Evolutionary conservation across 805 yeast species (phyloP), one percentile per base, ranked within the genome.

Genomic region (Peterozyma toletana): DNA sequence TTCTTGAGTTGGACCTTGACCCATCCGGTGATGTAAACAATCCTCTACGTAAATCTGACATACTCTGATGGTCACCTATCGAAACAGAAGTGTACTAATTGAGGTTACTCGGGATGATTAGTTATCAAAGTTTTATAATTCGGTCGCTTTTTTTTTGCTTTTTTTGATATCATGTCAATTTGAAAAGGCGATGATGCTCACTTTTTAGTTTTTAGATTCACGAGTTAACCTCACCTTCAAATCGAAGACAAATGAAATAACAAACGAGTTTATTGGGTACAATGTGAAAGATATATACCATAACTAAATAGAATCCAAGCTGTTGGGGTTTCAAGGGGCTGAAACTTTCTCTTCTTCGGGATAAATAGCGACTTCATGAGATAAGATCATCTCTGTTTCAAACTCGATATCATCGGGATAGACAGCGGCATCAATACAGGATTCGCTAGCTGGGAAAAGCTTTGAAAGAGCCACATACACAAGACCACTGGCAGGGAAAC

Each of bases 401-500:
- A 44, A 44, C 40, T 44, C 44, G n/a, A 44, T 29, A 18, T 44
- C 41, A 38, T 44, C 47, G 7, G 44, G 47, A 6, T n/a, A 14
- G 9, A 44, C 44, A 3, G 47, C 47, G 27, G 11, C 27, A 29
- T 44, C 38, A 35, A 44, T n/a, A n/a, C 37, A 18, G 3, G 44
- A 37, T n/a, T 33, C 41, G 3, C 14, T 11, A 9, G 40, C 71
- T 15, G 67, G 54, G 50, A 57, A 45, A 5, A 46, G 9, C 16
- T 45, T 49, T 15, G 52, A 52, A 9, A 57, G 46, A n/a, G 51
- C 47, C 36, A 48, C 50, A 37, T 59, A 59, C 13, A 62, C 55
- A 30, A 50, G 30, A 15, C 54, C 40, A 14, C 68, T 55, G 35
- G 55, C 35, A 31, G 58, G 52, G 50, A 61, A 55, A 10, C 63